phyloP scores from a whole-genome alignment of 2,329 filamentous ascomycete species.

The Madurella mycetomatis region DNA sequence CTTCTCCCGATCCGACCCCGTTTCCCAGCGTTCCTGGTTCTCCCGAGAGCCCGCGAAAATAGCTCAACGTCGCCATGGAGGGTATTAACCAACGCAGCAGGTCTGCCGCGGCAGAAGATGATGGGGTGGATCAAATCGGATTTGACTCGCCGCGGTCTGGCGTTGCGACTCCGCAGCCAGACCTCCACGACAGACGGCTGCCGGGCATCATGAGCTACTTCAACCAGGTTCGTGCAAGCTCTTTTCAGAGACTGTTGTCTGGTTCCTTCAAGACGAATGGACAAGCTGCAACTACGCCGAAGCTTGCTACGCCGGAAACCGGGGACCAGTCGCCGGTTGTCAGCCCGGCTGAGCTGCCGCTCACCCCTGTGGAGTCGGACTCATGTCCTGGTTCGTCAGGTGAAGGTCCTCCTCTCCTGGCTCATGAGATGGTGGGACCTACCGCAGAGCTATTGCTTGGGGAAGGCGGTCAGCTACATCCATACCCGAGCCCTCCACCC shows the following conservation, averaged over 20 bases:
- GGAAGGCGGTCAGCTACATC: conserved; percentile 33
- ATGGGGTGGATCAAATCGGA: conserved; percentile 71
- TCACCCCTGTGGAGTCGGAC: conserved; percentile 24
- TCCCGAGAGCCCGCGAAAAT: conserved; percentile 17
- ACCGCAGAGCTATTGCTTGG: conserved; percentile 30
- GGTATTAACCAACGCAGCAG: conserved; percentile 52
- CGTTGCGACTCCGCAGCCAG: conserved; percentile 87
- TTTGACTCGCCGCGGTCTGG: conserved; percentile 85
- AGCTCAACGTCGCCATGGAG: conserved; percentile 34
- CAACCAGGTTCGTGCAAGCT: conserved; percentile 95
- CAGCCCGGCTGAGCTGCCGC: conserved; percentile 23
- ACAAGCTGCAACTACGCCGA: conserved; percentile 36
- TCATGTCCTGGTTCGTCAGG: conserved; percentile 22
- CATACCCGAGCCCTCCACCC: conserved; percentile 56
- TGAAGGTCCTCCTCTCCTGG: conserved; percentile 33
- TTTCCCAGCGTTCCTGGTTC: conserved; percentile 17
- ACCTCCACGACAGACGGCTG: conserved; percentile 89
- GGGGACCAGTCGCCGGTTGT: conserved; percentile 22
- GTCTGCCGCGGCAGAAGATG: conserved; percentile 60
- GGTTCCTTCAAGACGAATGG: conserved; percentile 37
- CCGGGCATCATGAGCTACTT: conserved; percentile 97
- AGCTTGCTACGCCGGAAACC: conserved; percentile 21
- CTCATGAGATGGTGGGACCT: conserved; percentile 37
- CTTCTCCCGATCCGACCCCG: conserved; percentile 15
- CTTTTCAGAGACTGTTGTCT: conserved; percentile 52